Base-by-base conservation (phyloP, 169 alveolate genomes). In the Babesia gibsoni region DNA sequence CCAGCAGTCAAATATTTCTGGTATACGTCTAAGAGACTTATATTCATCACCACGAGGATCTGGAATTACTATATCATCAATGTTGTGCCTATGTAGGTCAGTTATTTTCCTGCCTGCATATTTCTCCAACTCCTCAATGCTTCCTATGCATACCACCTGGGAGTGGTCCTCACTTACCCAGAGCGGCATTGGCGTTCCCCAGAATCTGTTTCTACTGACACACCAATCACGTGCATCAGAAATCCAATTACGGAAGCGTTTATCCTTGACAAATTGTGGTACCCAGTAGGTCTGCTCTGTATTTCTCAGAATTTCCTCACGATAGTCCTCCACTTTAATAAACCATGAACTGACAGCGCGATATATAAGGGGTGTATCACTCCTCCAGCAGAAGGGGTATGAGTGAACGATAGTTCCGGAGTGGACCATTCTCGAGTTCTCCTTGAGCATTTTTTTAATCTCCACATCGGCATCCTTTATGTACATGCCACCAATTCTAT, bases 191-290 rank as follows among this genome's bases (percentile, higher is more conserved):
- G 99, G 99, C 50, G 99, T 97, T 14, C 99, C 99, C 99, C 99
- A 98, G 73, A 92, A 96, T 52, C 99, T 85, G 80, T 94, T 96
- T 58, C 99, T 88, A 61, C 98, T 93, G 61, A 98, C 94, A 84
- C 99, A 97, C 99, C 99, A 98, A 86, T 98, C 99, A 65, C 95
- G 89, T 16, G 99, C 99, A 77, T 97, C 99, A 2, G 93, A 93
- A 22, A 98, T 93, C 99, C 99, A 98, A 90, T 97, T 97, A 58
- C 96, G 97, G 90, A 98, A 98, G 63, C 99, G 92, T 73, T 95
- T 96, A 67, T 96, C 99, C 87, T 96, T 93, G 41, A 97, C 97
- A 54, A 89, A 92, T 20, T 92, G 73, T 0, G 99, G 99, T 39
- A 96, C 98, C 99, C 99, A 96, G 57, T 89, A 72, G 3, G 99